Evolutionary conservation across 192 early-diverging fungal species (phyloP), one percentile per base, ranked within the genome.

Genomic region (Helicostylum pulchrum): DNA sequence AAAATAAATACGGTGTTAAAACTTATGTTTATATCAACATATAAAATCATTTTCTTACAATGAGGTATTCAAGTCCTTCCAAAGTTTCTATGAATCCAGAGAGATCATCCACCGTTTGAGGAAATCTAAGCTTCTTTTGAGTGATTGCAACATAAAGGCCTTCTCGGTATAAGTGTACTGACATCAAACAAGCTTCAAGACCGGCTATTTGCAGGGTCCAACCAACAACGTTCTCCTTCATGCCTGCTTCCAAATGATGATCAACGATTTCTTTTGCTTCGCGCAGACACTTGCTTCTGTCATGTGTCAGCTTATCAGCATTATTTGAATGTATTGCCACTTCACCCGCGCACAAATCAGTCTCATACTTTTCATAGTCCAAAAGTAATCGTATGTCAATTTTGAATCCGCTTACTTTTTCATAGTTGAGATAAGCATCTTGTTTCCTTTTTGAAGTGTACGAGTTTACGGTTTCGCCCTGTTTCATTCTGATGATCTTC

Each of bases 401-500:
- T 47, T 47, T 47, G 31, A 56, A 56, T 0, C 34, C 54, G 34
- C 31, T 56, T 34, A 56, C 9, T 39, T 56, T 56, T 9, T 42
- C 54, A 20, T 42, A 0, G 7, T 56, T 15, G 31, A 17, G 7
- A 15, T 15, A 11, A 15, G 45, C 12, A n/a, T 2, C 45, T 47
- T 11, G 15, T 20, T 56, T 34, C 8, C 36, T 12, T 56, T 56
- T 42, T 2, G 54, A 31, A 12, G 54, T 56, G 19, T 7, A 56
- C n/a, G 2, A 2, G 19, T 56, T 43, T 3, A 56, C 2, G 0
- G 54, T 56, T 17, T 56, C 34, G 4, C 36, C 34, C 17, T 56
- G 54, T 20, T 56, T 56, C 32, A 56, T 56, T 56, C 54, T 56
- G n/a, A 17, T 42, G 10, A 36, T 56, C 54, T 56, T 56, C 36